Base-by-base conservation (phyloP, 202 grass and related monocot species). In the Zizania palustris region DNA sequence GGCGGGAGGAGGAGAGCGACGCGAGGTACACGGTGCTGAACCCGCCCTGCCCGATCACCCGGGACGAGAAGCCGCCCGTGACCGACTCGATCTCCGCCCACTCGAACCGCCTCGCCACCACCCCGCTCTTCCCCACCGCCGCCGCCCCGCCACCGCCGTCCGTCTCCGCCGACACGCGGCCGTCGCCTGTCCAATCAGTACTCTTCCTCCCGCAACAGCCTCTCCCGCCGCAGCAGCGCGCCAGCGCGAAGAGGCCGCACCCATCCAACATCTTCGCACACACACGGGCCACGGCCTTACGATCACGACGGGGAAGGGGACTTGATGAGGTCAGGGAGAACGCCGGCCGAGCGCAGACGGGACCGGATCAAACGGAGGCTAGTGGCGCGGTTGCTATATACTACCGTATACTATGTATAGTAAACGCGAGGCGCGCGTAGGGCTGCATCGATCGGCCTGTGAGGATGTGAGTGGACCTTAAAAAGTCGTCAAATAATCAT, bases 21-120 rank as follows among this genome's bases (percentile, higher is more conserved):
- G 90, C 88, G 11, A 97, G 78, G 80, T 93, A 93, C 7, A 97
- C 90, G 7, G 88, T 97, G 77, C 93, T 97, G 83, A 90, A 97
- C 5, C 93, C 93, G 18, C 93, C 93, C 80, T 93, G 88, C 1
- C 93, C 90, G 71, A 97, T 87, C 11, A 93, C 85, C 5, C 88
- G 62, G 14, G 88, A 82, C 13, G 86, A 86, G 85, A 97, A 97
- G 42, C 81, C 78, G 22, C 80, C 40, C 2, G 90, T 97, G 35
- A 83, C 14, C 1, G 73, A 87, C 73, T 97, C 90, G 12, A 97
- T 48, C 75, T 97, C 88, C 0, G 41, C 57, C 93, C 93, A 91
- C 4, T 35, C 66, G 67, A 85, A 85, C 67, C 33, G 73, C 35
- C 78, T 76, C n/a, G 67, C 62, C 43, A 13, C 71, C 33, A 40